Percentiles rank a stretch among this genome's conserved stretches.
These are phyloP conservation scores for Aspergillus oerlinghausenensis DNA, from an alignment of 2,329 filamentous ascomycete genomes.

Conservation along the genomic window DNA sequence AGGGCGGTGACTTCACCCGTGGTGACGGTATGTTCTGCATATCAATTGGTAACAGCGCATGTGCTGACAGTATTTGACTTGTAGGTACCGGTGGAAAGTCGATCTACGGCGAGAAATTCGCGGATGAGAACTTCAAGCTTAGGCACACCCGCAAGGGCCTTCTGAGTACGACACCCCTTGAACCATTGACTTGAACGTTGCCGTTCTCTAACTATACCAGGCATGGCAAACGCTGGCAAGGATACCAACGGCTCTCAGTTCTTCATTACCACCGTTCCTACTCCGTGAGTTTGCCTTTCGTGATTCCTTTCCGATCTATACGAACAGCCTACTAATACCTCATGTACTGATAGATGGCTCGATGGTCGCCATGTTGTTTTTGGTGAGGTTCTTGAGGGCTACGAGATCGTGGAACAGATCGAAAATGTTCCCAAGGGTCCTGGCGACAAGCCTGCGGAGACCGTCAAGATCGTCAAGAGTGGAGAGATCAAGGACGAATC, in stretches of 20 bases:
- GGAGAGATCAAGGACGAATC: conserved; percentile 49
- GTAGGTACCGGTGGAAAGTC: conserved; percentile 62
- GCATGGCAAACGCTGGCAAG: conserved; percentile 63
- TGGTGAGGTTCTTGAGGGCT: conserved; percentile 64
- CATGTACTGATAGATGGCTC: conserved; percentile 46
- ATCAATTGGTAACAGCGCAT: not conserved
- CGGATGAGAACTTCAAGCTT: conserved; percentile 68
- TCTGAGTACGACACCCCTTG: conserved; percentile 46
- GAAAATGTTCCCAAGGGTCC: conserved; percentile 56
- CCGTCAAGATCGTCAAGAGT: conserved; percentile 62
- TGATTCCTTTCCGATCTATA: not conserved
- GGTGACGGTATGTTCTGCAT: conserved; percentile 47
- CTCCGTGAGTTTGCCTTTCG: conserved; percentile 35
- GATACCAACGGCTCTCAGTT: conserved; percentile 64
- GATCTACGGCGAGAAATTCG: conserved; percentile 63
- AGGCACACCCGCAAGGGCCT: conserved; percentile 62
- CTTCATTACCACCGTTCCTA: conserved; percentile 61
- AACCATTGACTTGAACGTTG: not conserved
- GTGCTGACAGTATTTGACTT: conserved; percentile 8
- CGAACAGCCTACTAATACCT: conserved; percentile 6
- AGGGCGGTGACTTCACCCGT: conserved; percentile 64
- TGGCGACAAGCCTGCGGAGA: conserved; percentile 54
- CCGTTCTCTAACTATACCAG: conserved; percentile 25
- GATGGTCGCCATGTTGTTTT: conserved; percentile 64
- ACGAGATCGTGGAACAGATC: conserved; percentile 62